Percentiles rank a stretch among this genome's conserved stretches.
phyloP scores from a whole-genome alignment of 2,329 filamentous ascomycete genomes.

The Hymenoscyphus linearis region DNA sequence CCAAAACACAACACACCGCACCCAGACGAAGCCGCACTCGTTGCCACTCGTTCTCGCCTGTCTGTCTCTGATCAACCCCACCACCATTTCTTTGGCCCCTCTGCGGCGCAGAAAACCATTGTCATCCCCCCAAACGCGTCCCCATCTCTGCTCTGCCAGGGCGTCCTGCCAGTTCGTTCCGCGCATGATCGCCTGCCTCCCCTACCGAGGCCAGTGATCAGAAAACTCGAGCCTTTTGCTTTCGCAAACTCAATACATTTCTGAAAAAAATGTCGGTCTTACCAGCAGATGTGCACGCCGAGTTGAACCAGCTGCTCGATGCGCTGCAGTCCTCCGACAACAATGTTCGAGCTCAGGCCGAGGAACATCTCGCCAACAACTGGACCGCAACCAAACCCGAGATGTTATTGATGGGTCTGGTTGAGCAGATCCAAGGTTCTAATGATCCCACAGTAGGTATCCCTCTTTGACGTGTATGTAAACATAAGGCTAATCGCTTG shows the following conservation, averaged over 20 bases:
- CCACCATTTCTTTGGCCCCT: not conserved
- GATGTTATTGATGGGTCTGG: constrained; percentile 86
- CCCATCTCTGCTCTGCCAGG: not conserved
- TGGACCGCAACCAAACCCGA: constrained; percentile 82
- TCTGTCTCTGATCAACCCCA: not conserved
- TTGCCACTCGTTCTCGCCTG: not conserved
- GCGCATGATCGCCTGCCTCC: constrained; percentile 4
- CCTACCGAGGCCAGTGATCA: not conserved
- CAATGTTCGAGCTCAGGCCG: constrained; percentile 73
- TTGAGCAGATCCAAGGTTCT: constrained; percentile 82
- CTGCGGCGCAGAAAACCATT: not conserved
- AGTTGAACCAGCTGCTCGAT: constrained; percentile 80
- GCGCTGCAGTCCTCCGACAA: constrained; percentile 90
- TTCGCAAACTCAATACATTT: not conserved
- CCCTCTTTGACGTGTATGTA: not conserved
- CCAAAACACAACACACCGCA: not conserved
- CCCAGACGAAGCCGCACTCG: not conserved
- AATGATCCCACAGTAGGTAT: constrained; percentile 37
- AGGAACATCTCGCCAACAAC: constrained; percentile 84
- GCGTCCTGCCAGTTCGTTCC: not conserved
- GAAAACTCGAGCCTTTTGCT: not conserved
- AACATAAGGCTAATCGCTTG: not conserved
- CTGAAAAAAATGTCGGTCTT: constrained; percentile 71
- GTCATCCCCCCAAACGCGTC: not conserved
- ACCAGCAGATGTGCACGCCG: constrained; percentile 74